Evolutionary conservation across 2,329 filamentous ascomycete genomes (phyloP).

Genomic region (Diaporthe vexans): DNA sequence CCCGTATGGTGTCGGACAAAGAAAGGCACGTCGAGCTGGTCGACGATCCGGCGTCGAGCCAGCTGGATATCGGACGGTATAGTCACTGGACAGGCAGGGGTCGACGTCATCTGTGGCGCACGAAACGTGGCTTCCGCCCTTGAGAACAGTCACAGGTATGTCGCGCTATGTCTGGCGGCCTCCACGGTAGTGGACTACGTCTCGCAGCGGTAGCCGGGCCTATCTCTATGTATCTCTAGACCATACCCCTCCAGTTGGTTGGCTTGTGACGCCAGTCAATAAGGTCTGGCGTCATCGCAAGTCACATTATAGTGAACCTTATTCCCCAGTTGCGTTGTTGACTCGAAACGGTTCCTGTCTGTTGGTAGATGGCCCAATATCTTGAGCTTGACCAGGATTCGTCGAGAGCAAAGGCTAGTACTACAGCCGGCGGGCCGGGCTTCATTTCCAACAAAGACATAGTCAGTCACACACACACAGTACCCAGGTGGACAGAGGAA

Average conservation of each 20-base stretch:
- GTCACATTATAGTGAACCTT: background rate
- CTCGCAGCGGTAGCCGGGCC: background rate
- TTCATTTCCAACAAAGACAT: slow-evolving; percentile 4
- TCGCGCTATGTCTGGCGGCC: background rate
- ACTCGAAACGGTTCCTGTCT: background rate
- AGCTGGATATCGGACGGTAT: background rate
- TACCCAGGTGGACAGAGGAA: background rate
- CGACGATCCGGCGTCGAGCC: background rate
- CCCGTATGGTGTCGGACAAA: background rate
- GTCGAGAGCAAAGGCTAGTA: background rate
- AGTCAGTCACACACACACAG: no score
- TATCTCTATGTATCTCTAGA: background rate
- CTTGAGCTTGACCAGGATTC: background rate
- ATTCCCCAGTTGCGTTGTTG: background rate
- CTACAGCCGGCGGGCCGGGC: background rate
- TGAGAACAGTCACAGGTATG: slow-evolving; percentile 3
- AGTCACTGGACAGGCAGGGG: slow-evolving; percentile 27
- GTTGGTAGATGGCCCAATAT: background rate
- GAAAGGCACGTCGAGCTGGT: slow-evolving; percentile 42
- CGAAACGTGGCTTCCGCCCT: slow-evolving; percentile 35
- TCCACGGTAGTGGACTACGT: background rate
- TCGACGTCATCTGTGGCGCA: slow-evolving; percentile 38
- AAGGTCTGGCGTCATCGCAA: background rate
- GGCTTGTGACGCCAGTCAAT: background rate
- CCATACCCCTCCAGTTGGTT: slow-evolving; percentile 27